A percentile compares a stretch with the other conserved stretches of the same genome.
These are phyloP conservation scores for Phytophthora meadii DNA, from an alignment of 352 stramenopile species.

Conservation along the genomic window DNA sequence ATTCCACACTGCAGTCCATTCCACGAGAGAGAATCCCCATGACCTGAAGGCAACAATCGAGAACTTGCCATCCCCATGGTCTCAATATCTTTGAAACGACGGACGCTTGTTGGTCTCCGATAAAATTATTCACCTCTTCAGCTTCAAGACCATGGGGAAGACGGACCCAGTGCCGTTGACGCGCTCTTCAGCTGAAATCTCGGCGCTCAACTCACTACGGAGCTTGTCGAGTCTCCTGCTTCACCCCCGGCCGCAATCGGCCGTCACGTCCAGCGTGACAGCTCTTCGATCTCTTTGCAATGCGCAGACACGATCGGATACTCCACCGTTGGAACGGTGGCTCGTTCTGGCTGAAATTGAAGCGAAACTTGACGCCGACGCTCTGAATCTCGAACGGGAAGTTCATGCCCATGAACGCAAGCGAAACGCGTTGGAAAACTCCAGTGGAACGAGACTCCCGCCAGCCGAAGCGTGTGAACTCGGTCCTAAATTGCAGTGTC, in stretches of 20 bases:
- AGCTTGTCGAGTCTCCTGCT: conserved; percentile 27
- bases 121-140: conserved; percentile 32
- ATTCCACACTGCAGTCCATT: conserved; percentile 49
- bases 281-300: conserved; percentile 30
- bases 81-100: conserved; percentile 36
- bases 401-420: conserved; percentile 32
- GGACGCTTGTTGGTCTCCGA: conserved; percentile 16
- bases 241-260: conserved; percentile 28
- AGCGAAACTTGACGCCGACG: conserved; percentile 26
- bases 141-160: conserved; percentile 14
- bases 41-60: conserved; percentile 15
- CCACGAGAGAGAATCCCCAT: conserved; percentile 9
- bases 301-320: conserved; percentile 10
- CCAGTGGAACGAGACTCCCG: conserved; percentile 17
- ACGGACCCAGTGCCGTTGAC: conserved; percentile 29
- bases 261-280: conserved; percentile 31
- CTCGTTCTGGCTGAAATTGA: conserved; percentile 25
- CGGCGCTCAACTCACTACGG: conserved; percentile 30
- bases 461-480: conserved; percentile 36
- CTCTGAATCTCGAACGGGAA: conserved; percentile 26
- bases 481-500: conserved; percentile 50
- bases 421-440: conserved; percentile 15
- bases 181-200: conserved; percentile 37
- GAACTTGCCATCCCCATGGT: conserved; percentile 36
- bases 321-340: conserved; percentile 32